Evolutionary conservation across 1,284 basidiomycete genomes (phyloP).

Genomic region (Papiliotrema fonsecae): DNA sequence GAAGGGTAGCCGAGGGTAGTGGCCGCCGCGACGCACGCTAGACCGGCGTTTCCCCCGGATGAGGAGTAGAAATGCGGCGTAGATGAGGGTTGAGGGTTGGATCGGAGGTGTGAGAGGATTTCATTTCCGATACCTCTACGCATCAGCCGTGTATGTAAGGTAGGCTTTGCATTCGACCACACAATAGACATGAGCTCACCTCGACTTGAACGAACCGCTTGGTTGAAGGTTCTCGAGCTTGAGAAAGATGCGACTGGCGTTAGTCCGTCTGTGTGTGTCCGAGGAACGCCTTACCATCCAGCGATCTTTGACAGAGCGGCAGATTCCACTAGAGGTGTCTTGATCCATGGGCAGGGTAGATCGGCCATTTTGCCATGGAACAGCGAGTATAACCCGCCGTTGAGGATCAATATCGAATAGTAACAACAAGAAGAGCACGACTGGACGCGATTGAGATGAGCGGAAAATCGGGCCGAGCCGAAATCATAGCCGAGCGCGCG

Average conservation of each 20-base stretch:
- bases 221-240: constrained; percentile 34
- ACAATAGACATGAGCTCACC: constrained; percentile 11
- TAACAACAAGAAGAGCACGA: too few relatives aligned
- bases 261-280: neutral
- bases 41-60: constrained; percentile 31
- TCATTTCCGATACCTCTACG: constrained; percentile 29
- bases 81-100: constrained; percentile 7
- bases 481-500: too few relatives aligned
- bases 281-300: constrained; percentile 24
- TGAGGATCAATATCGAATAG: too few relatives aligned
- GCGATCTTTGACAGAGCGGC: constrained; percentile 21
- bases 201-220: constrained; percentile 30
- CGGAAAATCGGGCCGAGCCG: too few relatives aligned
- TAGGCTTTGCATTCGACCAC: too few relatives aligned
- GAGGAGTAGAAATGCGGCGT: constrained; percentile 23
- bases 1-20: constrained; percentile 16
- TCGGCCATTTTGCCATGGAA: too few relatives aligned
- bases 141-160: too few relatives aligned
- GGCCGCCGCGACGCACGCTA: constrained; percentile 25
- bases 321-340: constrained; percentile 26
- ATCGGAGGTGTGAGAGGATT: constrained; percentile 11
- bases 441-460: too few relatives aligned
- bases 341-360: constrained; percentile 19
- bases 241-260: constrained; percentile 20
- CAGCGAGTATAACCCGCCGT: too few relatives aligned